Evolutionary conservation across 129 eudicot species (phyloP), one percentile per base, ranked within the genome.

Genomic region (Rutidosis leptorrhynchoides): DNA sequence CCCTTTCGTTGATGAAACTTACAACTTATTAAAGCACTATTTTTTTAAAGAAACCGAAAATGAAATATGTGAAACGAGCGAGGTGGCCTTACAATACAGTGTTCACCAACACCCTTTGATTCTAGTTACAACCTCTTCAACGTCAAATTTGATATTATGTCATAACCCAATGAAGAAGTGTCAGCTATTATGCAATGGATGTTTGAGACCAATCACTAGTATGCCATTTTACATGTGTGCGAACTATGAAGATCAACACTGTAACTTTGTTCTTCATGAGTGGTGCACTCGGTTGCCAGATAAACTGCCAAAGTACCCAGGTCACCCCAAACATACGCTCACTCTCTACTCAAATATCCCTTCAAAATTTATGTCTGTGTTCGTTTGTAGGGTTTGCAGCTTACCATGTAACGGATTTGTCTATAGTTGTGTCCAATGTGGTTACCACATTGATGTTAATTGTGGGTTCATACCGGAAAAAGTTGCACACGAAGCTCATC

Each of bases 401-500:
- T 45, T 45, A 45, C 52, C 52, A 1, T 12, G 52, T 16, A 3
- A 45, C 15, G 52, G 19, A 45, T 45, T 45, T 45, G 52, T 45
- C n/a, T 45, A 45, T 45, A 45, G 52, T 45, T 45, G 52, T 45
- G 52, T 45, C 52, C n/a, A 45, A 45, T 45, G 52, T 45, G 52
- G n/a, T n/a, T n/a, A n/a, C n/a, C n/a, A n/a, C n/a, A n/a, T n/a
- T n/a, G n/a, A n/a, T n/a, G n/a, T n/a, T 45, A 45, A 45, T 45
- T 45, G 52, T 45, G 52, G 19, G 52, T 45, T 14, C 52, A 5
- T 45, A 45, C 52, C 52, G 10, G n/a, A 45, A 45, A 45, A 45
- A 16, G n/a, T 45, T 1, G n/a, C 52, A 45, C 52, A 45, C 52
- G 52, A 12, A 12, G 16, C 52, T 45, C n/a, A 45, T 45, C 52